Evolutionary conservation across 495 filamentous ascomycete genomes (phyloP).

Genomic region (Xylaria castorea): DNA sequence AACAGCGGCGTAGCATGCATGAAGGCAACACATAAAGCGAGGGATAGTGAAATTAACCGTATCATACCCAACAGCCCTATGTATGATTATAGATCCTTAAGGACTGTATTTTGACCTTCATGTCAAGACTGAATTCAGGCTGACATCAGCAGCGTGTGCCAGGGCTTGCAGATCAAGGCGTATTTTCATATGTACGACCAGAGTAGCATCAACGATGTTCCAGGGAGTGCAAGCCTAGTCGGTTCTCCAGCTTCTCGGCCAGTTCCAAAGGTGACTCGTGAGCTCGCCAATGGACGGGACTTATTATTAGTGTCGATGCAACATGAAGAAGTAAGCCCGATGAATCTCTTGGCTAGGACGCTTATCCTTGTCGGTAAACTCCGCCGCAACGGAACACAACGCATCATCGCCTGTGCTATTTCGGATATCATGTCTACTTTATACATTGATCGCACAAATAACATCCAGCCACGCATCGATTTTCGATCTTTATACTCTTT

Average conservation of each 20-base stretch:
- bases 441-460: neutral
- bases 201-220: neutral
- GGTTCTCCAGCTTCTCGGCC: neutral
- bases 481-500: neutral
- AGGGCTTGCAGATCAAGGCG: neutral
- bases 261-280: neutral
- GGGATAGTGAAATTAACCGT: neutral
- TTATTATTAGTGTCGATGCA: constrained; percentile 5
- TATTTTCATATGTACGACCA: neutral
- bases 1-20: neutral
- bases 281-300: neutral
- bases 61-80: neutral
- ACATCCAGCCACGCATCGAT: neutral
- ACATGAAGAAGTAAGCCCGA: neutral
- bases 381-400: constrained; percentile 1
- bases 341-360: constrained; percentile 1
- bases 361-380: neutral
- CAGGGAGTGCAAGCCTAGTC: neutral
- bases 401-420: neutral
- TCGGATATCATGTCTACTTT: neutral
- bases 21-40: neutral
- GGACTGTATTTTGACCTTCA: neutral
- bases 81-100: neutral
- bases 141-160: neutral
- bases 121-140: neutral